A percentile compares a stretch with the other conserved stretches of the same genome.
Conservation (phyloP, 2,329 filamentous ascomycete species). For the Fusarium albosuccineum region DNA sequence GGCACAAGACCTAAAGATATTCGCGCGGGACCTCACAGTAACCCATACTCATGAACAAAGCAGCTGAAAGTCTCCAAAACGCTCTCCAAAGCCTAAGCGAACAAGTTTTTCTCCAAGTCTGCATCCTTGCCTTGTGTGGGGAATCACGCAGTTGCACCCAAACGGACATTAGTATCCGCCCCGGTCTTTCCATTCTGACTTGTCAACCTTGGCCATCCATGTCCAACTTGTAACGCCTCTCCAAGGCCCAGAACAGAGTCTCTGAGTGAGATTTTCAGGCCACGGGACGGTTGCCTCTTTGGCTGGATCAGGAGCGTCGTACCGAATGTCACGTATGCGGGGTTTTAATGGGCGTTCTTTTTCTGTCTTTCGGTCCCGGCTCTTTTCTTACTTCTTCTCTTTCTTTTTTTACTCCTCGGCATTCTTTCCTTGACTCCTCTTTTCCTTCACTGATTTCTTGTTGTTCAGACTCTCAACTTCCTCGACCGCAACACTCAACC, state of each 20-base stretch:
- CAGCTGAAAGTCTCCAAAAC: no score
- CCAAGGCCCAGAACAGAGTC: conserved; percentile 22
- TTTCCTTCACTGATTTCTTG: conserved; percentile 13
- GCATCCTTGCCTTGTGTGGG: conserved; percentile 7
- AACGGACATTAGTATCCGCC: conserved; percentile 24
- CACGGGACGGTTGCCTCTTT: conserved; percentile 38
- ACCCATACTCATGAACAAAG: no score
- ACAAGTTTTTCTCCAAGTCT: no score
- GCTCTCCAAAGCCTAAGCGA: not conserved
- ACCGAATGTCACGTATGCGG: conserved; percentile 31
- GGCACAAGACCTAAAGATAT: no score
- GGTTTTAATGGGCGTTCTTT: conserved; percentile 20
- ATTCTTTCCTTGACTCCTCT: conserved; percentile 14
- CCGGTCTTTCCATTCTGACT: conserved; percentile 30
- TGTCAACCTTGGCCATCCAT: conserved; percentile 34
- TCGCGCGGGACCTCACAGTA: no score
- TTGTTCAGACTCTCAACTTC: conserved; percentile 11
- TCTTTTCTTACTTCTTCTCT: conserved; percentile 13
- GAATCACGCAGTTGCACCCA: conserved; percentile 40
- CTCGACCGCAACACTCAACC: conserved; percentile 4
- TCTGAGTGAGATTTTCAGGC: conserved; percentile 24
- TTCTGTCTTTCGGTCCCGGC: not conserved
- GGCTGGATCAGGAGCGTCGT: conserved; percentile 34
- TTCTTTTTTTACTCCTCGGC: conserved; percentile 8
- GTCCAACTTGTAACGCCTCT: not conserved